Base-by-base conservation (phyloP, 1,284 basidiomycete genomes). In the Neonothopanus nambi region DNA sequence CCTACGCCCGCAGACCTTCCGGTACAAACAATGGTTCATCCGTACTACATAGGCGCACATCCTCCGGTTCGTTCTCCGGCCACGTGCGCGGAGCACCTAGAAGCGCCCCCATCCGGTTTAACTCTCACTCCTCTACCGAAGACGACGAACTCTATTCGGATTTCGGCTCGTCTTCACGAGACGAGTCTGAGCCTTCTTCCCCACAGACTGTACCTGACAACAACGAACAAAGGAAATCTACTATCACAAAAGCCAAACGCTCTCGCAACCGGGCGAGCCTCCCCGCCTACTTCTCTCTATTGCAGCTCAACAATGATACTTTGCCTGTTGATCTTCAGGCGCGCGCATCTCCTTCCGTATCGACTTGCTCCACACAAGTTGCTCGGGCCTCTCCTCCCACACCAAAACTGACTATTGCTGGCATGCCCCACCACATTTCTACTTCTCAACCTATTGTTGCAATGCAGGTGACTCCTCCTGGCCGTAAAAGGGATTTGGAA, bases 271-370 rank as follows among this genome's bases (percentile, higher is more conserved):
- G 88, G 65, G 82, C 84, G 47, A 87, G 84, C 64, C 78, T 91
- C 40, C 88, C 88, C 15, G 82, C 85, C 8, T 89, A 84, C 69
- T 91, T 91, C 67, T 88, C 87, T 45, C 76, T 89, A 55, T 75
- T 90, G 38, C 78, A 82, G 63, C 72, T 82, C 56, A 70, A 70
- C 55, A 75, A 75, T 47, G 67, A 53, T 67, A 69, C 21, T 77
- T 80, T 8, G 75, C 70, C 23, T 18, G 23, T 13, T 26, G 51
- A 52, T 21, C 13, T 43, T 61, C 60, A 41, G 52, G 62, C 24
- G 36, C 61, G 45, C 60, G 60, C 50, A 60, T 52, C 63, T 54
- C 54, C 52, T 24, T 56, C 74, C 28, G 63, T 73, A 18, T 74
- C 76, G 12, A 70, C 76, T 35, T 77, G 80, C 37, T 80, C 81